Base-by-base conservation (phyloP, 1,284 basidiomycete genomes). In the Ustilago cynodontis region DNA sequence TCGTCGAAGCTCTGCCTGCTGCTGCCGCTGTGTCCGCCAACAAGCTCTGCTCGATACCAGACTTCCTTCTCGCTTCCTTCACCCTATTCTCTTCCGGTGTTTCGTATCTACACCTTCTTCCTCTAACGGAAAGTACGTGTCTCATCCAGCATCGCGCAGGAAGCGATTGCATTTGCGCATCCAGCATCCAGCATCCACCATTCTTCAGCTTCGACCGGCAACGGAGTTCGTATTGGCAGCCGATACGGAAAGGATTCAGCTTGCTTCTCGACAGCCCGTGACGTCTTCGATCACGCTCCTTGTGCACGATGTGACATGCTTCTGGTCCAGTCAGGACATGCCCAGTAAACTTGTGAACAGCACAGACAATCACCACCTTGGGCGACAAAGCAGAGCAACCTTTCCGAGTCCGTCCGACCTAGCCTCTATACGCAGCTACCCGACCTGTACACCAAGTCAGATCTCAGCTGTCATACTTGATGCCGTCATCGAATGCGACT, bases 121-220 rank as follows among this genome's bases (percentile, higher is more conserved):
- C 70, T 72, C 45, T 50, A n/a, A 63, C 64, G 65, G 70, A 72
- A 66, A 72, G 70, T 72, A 72, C 70, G 70, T 72, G 47, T 67
- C 70, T 20, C 57, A 31, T 14, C 13, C 45, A 11, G 10, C 62
- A 26, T 35, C 13, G 33, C 29, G 49, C 39, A 26, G 59, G 57
- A 31, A 58, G 29, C 56, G 20, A 50, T 45, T 22, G 28, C 37
- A 41, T n/a, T 29, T 26, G 14, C 35, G 11, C 6, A 1, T 9
- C 14, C 47, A 20, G 22, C 61, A 45, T 22, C 39, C 37, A 24
- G 47, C 35, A 31, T 22, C 39, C 37, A 24, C 37, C 35, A 31
- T n/a, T 18, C 37, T n/a, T n/a, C 33, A 28, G 35, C 41, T 37
- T 20, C 18, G 22, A 24, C 41, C 43, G 22, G 28, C 50, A 8